Conservation (phyloP, 2,329 filamentous ascomycete genomes). For the Alternaria arbusti region DNA sequence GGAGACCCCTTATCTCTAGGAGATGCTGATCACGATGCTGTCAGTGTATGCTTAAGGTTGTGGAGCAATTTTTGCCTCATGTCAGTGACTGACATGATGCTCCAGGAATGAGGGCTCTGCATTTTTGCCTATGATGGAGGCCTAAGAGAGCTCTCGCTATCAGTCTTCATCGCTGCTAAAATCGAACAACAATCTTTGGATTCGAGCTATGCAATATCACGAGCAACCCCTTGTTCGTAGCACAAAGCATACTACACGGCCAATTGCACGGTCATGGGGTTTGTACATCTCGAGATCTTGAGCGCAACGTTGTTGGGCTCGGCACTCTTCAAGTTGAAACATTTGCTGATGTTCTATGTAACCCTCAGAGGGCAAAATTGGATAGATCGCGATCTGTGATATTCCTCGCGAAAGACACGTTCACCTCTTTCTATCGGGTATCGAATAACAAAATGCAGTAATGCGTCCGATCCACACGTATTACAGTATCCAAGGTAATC, state of each 20-base stretch:
- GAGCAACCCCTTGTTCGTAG: not conserved
- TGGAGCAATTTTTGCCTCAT: not conserved
- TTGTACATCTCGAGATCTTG: not conserved
- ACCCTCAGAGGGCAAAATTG: fast-evolving
- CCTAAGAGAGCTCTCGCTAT: not conserved
- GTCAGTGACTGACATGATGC: too few species aligned
- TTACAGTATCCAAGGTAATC: not conserved
- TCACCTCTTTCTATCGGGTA: not conserved
- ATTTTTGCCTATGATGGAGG: not conserved
- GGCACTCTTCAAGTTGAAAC: not conserved
- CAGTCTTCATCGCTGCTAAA: not conserved
- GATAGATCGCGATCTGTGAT: not conserved
- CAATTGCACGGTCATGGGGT: not conserved
- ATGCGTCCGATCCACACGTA: not conserved
- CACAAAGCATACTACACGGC: not conserved
- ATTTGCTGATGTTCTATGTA: not conserved
- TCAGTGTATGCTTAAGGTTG: not conserved
- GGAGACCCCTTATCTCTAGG: not conserved
- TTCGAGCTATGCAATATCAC: fast-evolving
- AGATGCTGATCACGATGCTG: not conserved
- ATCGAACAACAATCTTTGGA: not conserved
- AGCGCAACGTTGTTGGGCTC: not conserved
- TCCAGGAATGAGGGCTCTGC: not conserved
- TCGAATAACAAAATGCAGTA: not conserved
- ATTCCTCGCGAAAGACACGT: not conserved